A percentile compares a stretch with the other conserved stretches of the same genome.
phyloP scores from a whole-genome alignment of 73 alveolate species.

The Paramecium tetraurelia region DNA sequence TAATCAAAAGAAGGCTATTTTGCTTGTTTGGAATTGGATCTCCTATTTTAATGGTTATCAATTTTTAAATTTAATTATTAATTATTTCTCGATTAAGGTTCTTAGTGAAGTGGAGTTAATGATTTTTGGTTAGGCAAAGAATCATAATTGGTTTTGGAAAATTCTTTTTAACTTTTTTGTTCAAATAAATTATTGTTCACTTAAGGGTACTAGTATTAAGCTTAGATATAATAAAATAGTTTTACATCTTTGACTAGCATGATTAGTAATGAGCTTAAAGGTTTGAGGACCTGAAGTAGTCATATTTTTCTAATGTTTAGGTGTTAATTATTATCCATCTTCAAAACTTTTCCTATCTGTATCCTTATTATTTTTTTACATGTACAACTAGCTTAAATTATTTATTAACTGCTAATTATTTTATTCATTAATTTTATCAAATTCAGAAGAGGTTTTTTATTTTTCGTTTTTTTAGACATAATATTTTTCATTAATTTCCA shows the following conservation, averaged over 20 bases:
- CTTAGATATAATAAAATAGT: not conserved
- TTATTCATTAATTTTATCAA: not conserved
- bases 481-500: not conserved
- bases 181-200: not conserved
- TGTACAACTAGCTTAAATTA: not conserved
- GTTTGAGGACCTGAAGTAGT: not conserved
- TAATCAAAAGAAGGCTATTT: constrained; percentile 16
- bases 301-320: not conserved
- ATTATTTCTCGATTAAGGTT: not conserved
- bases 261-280: not conserved
- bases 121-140: not conserved
- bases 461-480: not conserved
- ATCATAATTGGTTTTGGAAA: not conserved
- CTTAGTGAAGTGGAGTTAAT: not conserved
- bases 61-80: not conserved
- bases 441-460: not conserved
- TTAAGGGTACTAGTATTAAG: constrained; percentile 1
- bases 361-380: not conserved
- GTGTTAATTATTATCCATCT: not conserved
- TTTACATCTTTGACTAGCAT: not conserved
- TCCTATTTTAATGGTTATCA: not conserved
- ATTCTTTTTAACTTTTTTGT: not conserved
- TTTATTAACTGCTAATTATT: not conserved
- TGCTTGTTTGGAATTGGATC: not conserved
- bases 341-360: not conserved